Evolutionary conservation across 2,329 filamentous ascomycete species (phyloP).

Genomic region (Aspergillus terreus): DNA sequence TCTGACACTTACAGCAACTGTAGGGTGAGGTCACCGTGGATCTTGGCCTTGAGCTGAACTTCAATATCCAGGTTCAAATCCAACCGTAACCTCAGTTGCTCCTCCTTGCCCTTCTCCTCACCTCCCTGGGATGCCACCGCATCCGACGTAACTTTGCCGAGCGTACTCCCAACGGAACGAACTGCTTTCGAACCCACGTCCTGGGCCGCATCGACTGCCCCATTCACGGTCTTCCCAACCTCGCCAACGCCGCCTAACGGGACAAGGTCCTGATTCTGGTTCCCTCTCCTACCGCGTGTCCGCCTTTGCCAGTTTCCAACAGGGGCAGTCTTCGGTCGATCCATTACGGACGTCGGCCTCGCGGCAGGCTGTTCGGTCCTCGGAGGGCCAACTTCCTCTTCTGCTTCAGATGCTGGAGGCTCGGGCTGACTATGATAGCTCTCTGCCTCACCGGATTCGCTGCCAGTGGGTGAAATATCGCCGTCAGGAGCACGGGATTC

Average conservation of each 20-base stretch:
- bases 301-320: neutral
- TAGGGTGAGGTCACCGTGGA: slow-evolving; percentile 74
- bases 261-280: neutral
- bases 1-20: slow-evolving; percentile 57
- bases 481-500: too few species aligned
- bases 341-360: neutral
- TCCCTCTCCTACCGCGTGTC: neutral
- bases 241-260: neutral
- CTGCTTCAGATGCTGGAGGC: neutral
- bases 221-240: neutral
- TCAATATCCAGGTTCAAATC: slow-evolving; percentile 76
- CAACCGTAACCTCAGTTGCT: slow-evolving; percentile 65
- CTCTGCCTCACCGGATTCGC: too few species aligned
- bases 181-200: neutral
- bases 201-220: neutral
- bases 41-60: slow-evolving; percentile 75
- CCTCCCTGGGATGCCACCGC: neutral
- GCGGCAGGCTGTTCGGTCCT: neutral
- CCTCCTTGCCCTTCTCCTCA: slow-evolving; percentile 31
- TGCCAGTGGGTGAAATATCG: too few species aligned
- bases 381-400: neutral
- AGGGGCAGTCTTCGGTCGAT: neutral
- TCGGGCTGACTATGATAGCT: too few species aligned
- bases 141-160: neutral
- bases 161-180: neutral